Evolutionary conservation across 768 basidiomycete species (phyloP).

Genomic region (Boletus reticulatus): DNA sequence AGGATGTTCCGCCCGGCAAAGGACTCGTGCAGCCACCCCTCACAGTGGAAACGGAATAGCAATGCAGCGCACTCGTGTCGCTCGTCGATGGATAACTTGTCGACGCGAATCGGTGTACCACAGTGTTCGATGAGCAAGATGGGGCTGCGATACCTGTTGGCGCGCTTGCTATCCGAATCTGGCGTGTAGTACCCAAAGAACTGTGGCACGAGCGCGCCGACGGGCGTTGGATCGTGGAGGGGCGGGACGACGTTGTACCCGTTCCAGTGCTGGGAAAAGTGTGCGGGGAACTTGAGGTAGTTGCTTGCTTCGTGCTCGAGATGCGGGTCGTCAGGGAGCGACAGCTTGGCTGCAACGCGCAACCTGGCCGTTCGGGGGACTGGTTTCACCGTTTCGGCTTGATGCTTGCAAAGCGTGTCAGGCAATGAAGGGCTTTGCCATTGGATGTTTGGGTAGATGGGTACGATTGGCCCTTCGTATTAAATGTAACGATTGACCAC

Average conservation of each 20-base stretch:
- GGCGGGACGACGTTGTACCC: constrained; percentile 25
- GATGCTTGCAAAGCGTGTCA: constrained; percentile 14
- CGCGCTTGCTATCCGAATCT: constrained; percentile 4
- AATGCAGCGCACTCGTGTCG: constrained; percentile 37
- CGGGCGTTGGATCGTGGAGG: constrained; percentile 44
- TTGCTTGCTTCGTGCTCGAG: constrained; percentile 29
- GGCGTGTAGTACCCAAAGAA: constrained; percentile 58
- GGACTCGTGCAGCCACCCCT: constrained; percentile 39
- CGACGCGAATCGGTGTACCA: constrained; percentile 32
- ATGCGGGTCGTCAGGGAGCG: constrained; percentile 34
- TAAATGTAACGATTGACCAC: neutral
- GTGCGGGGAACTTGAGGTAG: constrained; percentile 25
- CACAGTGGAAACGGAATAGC: constrained; percentile 39
- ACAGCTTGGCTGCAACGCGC: constrained; percentile 43
- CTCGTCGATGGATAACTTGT: constrained; percentile 34
- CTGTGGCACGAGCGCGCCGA: constrained; percentile 55
- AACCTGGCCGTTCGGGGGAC: constrained; percentile 35
- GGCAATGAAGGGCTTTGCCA: constrained; percentile 19
- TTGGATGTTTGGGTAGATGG: constrained; percentile 10
- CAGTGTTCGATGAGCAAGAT: constrained; percentile 33
- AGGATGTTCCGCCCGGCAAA: constrained; percentile 43
- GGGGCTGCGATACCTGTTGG: neutral
- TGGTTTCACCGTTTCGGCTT: neutral
- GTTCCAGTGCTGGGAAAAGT: constrained; percentile 29
- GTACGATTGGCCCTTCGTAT: constrained; percentile 1